A percentile compares a stretch with the other conserved stretches of the same genome.
Evolutionary conservation across 169 alveolate genomes (phyloP).

Genomic region (Plasmodium knowlesi): DNA sequence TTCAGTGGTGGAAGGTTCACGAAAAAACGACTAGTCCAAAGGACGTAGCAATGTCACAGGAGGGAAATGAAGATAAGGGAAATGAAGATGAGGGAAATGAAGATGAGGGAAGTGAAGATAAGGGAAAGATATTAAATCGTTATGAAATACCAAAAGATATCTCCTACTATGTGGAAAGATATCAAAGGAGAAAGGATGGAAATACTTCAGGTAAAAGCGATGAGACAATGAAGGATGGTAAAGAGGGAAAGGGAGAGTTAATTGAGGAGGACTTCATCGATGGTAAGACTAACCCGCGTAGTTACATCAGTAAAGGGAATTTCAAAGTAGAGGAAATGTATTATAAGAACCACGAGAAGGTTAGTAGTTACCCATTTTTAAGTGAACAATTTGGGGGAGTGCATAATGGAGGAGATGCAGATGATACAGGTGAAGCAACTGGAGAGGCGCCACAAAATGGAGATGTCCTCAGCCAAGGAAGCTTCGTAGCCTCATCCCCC

Average conservation of each 20-base stretch:
- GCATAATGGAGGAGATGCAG: background rate
- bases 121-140: constrained; percentile 25
- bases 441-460: background rate
- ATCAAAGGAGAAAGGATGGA: constrained; percentile 34
- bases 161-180: constrained; percentile 53
- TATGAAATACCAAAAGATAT: constrained; percentile 74
- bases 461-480: background rate
- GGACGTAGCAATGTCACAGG: background rate
- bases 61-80: constrained; percentile 7
- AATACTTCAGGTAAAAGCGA: background rate
- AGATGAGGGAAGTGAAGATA: constrained; percentile 9
- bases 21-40: background rate
- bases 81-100: constrained; percentile 11
- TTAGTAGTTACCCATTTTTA: background rate
- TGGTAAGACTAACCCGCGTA: background rate
- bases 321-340: background rate
- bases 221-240: background rate
- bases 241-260: background rate
- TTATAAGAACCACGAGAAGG: background rate
- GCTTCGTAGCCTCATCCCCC: background rate
- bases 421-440: background rate
- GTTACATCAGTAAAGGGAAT: background rate
- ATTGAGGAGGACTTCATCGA: background rate
- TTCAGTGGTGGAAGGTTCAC: constrained; percentile 68
- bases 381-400: background rate